Conservation (phyloP, 2,329 filamentous ascomycete genomes). For the Monilinia fructigena region DNA sequence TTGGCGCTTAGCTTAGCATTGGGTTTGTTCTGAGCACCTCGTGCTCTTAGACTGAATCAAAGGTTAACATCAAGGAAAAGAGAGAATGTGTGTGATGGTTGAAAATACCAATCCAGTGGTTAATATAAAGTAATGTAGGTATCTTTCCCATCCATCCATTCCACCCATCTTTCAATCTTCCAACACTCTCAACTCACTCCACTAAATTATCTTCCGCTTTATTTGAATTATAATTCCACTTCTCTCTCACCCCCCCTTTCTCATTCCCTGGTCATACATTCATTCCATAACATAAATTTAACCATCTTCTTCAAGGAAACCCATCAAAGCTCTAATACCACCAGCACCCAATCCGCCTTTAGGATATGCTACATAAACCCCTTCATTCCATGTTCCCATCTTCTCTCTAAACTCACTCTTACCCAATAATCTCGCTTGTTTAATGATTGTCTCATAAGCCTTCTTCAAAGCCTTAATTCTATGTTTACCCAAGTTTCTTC, state of each 20-base stretch:
- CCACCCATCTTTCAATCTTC: background rate
- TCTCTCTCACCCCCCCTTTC: background rate
- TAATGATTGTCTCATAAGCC: conserved; percentile 78
- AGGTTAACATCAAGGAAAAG: no score
- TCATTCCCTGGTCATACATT: no score
- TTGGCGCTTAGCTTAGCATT: no score
- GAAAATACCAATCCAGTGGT: no score
- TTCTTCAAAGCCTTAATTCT: conserved; percentile 78
- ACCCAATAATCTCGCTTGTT: conserved; percentile 75
- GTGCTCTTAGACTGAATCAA: no score
- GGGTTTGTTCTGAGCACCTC: no score
- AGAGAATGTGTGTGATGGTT: no score
- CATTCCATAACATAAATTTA: background rate
- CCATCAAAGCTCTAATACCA: conserved; percentile 81
- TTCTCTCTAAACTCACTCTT: conserved; percentile 92
- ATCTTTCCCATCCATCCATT: conserved; percentile 12
- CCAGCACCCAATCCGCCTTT: conserved; percentile 78
- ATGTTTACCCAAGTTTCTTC: conserved; percentile 77
- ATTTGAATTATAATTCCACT: background rate
- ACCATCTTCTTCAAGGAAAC: conserved; percentile 76
- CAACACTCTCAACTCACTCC: no score
- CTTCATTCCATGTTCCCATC: conserved; percentile 79
- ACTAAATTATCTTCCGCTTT: background rate
- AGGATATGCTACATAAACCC: conserved; percentile 87
- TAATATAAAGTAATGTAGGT: conserved; percentile 10